Percentiles rank a stretch among this genome's conserved stretches.
These are phyloP conservation scores for Pseudogymnoascus verrucosus DNA, from an alignment of 2,329 filamentous ascomycete species.

Conservation along the genomic window DNA sequence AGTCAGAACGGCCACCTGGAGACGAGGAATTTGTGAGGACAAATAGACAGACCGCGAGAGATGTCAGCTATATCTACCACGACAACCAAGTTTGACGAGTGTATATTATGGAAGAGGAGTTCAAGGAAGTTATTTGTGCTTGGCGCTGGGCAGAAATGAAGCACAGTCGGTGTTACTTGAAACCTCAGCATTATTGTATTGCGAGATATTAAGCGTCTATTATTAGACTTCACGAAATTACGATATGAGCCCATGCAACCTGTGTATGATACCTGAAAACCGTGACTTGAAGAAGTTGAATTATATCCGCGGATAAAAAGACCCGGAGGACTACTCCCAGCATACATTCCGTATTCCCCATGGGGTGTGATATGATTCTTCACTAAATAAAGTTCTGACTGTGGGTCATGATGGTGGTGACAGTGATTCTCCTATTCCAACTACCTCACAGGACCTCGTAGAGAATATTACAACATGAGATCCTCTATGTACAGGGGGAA, in stretches of 20 bases:
- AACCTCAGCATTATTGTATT: background rate
- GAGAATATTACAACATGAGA: background rate
- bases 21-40: conserved; percentile 81
- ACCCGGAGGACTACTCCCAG: background rate
- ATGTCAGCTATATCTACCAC: conserved; percentile 92
- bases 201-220: background rate
- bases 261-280: background rate
- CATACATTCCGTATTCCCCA: background rate
- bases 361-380: background rate
- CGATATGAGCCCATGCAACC: background rate
- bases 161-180: background rate
- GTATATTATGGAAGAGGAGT: background rate
- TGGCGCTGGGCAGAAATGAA: background rate
- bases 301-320: background rate
- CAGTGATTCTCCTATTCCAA: background rate
- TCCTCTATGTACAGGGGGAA: background rate
- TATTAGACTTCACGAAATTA: conserved; percentile 6
- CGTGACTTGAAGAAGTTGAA: background rate
- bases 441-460: background rate
- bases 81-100: conserved; percentile 38
- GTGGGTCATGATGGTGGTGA: background rate
- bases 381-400: background rate
- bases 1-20: conserved; percentile 81
- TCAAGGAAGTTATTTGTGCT: background rate
- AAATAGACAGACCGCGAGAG: conserved; percentile 71